Evolutionary conservation across 768 basidiomycete genomes (phyloP), one percentile per base, ranked within the genome.

Genomic region (Paxillus rubicundulus): DNA sequence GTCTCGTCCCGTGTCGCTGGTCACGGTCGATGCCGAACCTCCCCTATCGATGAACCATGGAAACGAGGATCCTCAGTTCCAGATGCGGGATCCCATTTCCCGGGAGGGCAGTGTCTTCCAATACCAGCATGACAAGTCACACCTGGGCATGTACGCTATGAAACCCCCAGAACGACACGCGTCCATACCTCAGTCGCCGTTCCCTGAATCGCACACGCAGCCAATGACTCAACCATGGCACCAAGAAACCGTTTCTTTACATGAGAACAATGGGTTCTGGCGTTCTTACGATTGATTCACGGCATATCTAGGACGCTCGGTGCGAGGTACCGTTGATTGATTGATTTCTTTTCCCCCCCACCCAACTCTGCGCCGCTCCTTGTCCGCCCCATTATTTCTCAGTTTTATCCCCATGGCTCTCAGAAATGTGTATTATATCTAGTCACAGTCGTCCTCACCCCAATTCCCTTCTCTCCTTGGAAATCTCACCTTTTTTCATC

Each of bases 201-300:
- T 56, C 48, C 36, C 47, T 18, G 62, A 57, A 21, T 52, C 53
- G 20, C 61, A 57, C 18, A 28, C 48, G 14, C 60, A 54, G 10
- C 27, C 56, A 24, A 59, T 61, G 32, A 9, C 52, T 0, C 56
- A 54, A 37, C 14, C 50, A 2, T 67, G 66, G 66, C 42, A 58
- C 4, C 57, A 56, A 6, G 63, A 63, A 50, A 4, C 58, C 4
- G 45, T 39, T 5, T 2, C 55, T 8, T 41, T 61, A 10, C 42
- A 57, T 13, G 62, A 65, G 17, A 62, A 58, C 27, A 34, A 16
- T 30, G 43, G 53, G 21, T 68, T 60, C 43, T 67, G 66, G 66
- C 66, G 57, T 34, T 9, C 63, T 34, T 67, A 63, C 48, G 63
- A 65, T 12, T 54, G 53, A 9, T 68, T 63, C 45, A 46, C 63